Conservation (phyloP, 225 moss, liverwort and hornwort genomes). For the Polytrichum formosum region DNA sequence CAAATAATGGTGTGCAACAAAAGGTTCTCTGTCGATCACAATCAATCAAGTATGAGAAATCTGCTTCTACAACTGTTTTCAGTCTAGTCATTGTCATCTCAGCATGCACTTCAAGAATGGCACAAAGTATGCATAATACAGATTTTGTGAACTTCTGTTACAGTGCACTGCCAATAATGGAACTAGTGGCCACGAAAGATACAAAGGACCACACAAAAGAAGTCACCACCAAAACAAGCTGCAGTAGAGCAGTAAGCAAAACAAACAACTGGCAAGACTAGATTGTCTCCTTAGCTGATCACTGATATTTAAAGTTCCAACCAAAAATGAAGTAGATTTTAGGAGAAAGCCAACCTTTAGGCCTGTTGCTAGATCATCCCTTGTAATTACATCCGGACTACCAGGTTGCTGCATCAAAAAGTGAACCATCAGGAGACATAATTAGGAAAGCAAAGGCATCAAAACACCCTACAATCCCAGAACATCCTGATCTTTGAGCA, state of each 20-base stretch:
- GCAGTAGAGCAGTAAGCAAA: too few species aligned
- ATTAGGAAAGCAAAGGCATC: too few species aligned
- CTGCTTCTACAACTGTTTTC: not conserved
- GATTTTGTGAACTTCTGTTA: not conserved
- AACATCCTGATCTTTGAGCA: not conserved
- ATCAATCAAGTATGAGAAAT: too few species aligned
- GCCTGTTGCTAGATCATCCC: slow-evolving; percentile 63
- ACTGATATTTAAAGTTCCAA: too few species aligned
- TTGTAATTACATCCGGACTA: slow-evolving; percentile 51
- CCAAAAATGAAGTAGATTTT: not conserved
- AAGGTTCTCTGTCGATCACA: slow-evolving; percentile 54
- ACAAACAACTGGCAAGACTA: too few species aligned
- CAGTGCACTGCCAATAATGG: not conserved
- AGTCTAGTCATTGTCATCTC: not conserved
- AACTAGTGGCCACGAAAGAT: not conserved
- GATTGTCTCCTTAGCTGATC: too few species aligned
- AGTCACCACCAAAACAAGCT: too few species aligned
- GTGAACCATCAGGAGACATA: not conserved
- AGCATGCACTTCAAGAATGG: too few species aligned
- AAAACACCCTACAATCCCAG: not conserved
- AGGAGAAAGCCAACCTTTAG: slow-evolving; percentile 48
- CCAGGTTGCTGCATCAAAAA: slow-evolving; percentile 47
- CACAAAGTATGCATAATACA: too few species aligned
- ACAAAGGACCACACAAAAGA: too few species aligned
- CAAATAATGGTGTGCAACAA: slow-evolving; percentile 62